Base-by-base conservation (phyloP, 345 rosid genomes). In the Eucalyptus caleyi region DNA sequence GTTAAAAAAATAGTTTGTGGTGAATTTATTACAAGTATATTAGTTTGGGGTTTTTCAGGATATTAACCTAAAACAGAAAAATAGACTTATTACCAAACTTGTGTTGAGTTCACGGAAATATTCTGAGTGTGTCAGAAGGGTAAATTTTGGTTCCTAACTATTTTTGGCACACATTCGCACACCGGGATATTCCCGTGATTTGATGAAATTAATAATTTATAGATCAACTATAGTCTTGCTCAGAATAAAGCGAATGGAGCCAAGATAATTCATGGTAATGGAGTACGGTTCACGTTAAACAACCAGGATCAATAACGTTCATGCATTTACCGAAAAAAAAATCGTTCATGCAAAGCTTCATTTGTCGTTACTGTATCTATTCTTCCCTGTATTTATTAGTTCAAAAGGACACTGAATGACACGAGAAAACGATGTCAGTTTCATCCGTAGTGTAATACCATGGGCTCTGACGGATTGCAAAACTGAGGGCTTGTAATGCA, bases 31-130 rank as follows among this genome's bases (percentile, higher is more conserved):
- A 50, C 6, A 50, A 2, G 3, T 50, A 2, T 50, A 13, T 15
- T 2, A 50, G 0, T 50, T 50, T 50, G 6, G 1, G 0, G 1
- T 50, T 50, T 50, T 49, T 49, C 1, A 47, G 5, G 5, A 4
- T 47, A 49, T 49, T 49, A 49, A 49, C 6, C 3, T 2, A 5
- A 51, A 51, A 18, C 0, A 0, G 2, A 53, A 53, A 53, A 53
- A 53, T 53, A 53, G 59, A 53, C 59, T 8, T 53, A 0, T 53
- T 53, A 53, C 26, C 59, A 53, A 53, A 53, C 59, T 53, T 21
- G 1, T 4, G 26, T 4, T 4, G 2, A 53, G 59, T 53, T 2
- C 2, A 4, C 2, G 26, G 26, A 53, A 53, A 53, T 53, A 53
- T 8, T 53, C 1, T 2, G 26, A 53, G 2, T 21, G 11, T 21